A percentile compares a stretch with the other conserved stretches of the same genome.
Conservation (phyloP, 192 early-diverging fungal genomes). For the Coemansia nantahalensis region DNA sequence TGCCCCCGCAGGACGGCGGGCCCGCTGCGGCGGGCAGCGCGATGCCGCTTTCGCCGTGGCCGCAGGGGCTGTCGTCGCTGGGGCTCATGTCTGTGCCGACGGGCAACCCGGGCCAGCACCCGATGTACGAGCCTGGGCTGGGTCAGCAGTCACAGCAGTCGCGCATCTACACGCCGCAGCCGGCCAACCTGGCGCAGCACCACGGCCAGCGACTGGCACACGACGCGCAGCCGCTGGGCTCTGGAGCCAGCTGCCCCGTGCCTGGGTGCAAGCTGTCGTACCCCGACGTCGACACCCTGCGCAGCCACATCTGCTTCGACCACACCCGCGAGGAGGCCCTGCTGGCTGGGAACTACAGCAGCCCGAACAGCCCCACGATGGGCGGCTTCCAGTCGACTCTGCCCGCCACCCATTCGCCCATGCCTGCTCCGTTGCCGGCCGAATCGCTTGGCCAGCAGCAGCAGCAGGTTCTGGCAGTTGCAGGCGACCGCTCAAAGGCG, state of each 20-base stretch:
- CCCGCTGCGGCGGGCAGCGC: slow-evolving; percentile 3
- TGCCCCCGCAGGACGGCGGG: slow-evolving; percentile 21
- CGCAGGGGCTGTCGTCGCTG: slow-evolving; percentile 15
- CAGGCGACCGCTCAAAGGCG: slow-evolving; percentile 24
- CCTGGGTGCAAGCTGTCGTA: slow-evolving; percentile 21
- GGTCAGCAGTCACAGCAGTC: slow-evolving; percentile 14
- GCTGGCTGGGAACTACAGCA: slow-evolving; percentile 17
- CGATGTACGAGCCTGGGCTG: slow-evolving; percentile 5
- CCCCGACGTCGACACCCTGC: slow-evolving; percentile 38
- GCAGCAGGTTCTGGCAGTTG: slow-evolving; percentile 3
- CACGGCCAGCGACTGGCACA: slow-evolving; percentile 8
- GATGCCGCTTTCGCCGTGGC: slow-evolving; percentile 14
- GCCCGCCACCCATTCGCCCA: slow-evolving; percentile 11
- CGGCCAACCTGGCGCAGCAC: slow-evolving; percentile 35
- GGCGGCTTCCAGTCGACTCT: slow-evolving; percentile 19
- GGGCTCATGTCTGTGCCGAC: slow-evolving; percentile 15
- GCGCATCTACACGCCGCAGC: slow-evolving; percentile 29
- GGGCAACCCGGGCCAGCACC: slow-evolving; percentile 3
- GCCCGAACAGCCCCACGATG: slow-evolving; percentile 35
- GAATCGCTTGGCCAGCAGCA: slow-evolving; percentile 10
- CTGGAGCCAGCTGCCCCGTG: slow-evolving; percentile 19
- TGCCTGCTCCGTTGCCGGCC: slow-evolving; percentile 1
- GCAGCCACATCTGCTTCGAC: slow-evolving; percentile 39
- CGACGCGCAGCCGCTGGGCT: background rate
- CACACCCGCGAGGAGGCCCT: slow-evolving; percentile 18